phyloP scores from a whole-genome alignment of 23 red algal genomes.

The Gracilaria gracilis region DNA sequence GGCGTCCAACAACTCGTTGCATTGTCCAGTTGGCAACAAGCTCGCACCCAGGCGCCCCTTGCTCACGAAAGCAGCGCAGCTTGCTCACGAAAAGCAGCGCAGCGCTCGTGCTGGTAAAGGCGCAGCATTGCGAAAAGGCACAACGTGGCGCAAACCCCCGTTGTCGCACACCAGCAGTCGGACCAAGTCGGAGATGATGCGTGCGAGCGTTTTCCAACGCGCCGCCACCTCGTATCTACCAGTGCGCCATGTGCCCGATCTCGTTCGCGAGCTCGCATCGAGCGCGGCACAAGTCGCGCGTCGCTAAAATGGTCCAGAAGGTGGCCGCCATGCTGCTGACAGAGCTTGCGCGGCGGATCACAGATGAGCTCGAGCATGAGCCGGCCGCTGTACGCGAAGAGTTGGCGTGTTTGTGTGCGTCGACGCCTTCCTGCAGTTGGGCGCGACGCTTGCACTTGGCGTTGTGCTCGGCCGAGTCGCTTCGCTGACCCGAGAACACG shows the following conservation, averaged over 20 bases:
- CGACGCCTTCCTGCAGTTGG: neutral
- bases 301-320: slow-evolving; percentile 17
- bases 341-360: slow-evolving; percentile 11
- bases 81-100: slow-evolving; percentile 3
- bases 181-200: neutral
- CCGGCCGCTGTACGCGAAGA: slow-evolving; percentile 1
- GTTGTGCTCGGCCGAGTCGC: neutral
- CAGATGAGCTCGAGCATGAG: neutral
- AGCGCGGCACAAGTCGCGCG: slow-evolving; percentile 4
- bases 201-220: neutral
- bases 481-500: neutral
- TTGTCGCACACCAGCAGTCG: neutral
- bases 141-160: neutral
- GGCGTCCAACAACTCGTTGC: too few relatives aligned
- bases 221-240: slow-evolving; percentile 14
- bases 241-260: slow-evolving; percentile 8
- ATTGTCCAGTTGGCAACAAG: too few relatives aligned
- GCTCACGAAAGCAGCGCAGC: too few relatives aligned
- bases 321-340: slow-evolving; percentile 3
- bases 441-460: neutral
- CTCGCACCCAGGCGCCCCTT: too few relatives aligned
- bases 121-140: neutral
- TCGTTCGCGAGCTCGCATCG: neutral
- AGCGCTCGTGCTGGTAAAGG: slow-evolving; percentile 1
- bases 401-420: slow-evolving; percentile 10